phyloP scores from a whole-genome alignment of 768 basidiomycete species.

The Ramaria rubella region DNA sequence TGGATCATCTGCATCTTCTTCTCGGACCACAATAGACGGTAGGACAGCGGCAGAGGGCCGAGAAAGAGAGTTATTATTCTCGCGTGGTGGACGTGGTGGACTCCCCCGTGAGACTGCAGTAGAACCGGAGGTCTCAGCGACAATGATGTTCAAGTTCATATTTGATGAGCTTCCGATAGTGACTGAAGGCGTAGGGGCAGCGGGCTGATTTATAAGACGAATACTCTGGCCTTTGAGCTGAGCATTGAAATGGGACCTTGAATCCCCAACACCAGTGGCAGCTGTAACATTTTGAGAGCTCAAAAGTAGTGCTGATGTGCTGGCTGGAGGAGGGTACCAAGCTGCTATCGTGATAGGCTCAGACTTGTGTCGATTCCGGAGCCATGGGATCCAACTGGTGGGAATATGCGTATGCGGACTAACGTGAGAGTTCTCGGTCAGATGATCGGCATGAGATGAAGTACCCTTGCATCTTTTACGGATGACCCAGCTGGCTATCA shows the following conservation, averaged over 20 bases:
- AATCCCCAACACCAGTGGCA: too few relatives aligned
- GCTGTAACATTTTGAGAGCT: too few relatives aligned
- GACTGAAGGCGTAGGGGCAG: background rate
- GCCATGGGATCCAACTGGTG: background rate
- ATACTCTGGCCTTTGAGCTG: background rate
- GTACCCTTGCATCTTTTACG: background rate
- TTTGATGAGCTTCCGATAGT: background rate
- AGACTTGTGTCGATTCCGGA: background rate
- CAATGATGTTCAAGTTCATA: background rate
- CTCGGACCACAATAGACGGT: too few relatives aligned
- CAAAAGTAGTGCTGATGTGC: background rate
- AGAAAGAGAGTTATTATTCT: too few relatives aligned
- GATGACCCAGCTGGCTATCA: background rate
- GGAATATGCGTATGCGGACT: background rate
- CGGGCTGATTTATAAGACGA: background rate
- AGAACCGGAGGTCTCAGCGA: background rate
- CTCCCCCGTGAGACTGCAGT: too few relatives aligned
- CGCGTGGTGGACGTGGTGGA: too few relatives aligned
- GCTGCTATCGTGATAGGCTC: background rate
- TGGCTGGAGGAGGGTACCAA: background rate
- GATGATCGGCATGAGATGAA: background rate
- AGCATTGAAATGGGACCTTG: background rate
- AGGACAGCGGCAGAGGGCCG: too few relatives aligned
- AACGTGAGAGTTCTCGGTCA: background rate
- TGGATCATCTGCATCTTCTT: background rate